Conservation (phyloP, 164 flowering plant species). For the Annona cherimola region DNA sequence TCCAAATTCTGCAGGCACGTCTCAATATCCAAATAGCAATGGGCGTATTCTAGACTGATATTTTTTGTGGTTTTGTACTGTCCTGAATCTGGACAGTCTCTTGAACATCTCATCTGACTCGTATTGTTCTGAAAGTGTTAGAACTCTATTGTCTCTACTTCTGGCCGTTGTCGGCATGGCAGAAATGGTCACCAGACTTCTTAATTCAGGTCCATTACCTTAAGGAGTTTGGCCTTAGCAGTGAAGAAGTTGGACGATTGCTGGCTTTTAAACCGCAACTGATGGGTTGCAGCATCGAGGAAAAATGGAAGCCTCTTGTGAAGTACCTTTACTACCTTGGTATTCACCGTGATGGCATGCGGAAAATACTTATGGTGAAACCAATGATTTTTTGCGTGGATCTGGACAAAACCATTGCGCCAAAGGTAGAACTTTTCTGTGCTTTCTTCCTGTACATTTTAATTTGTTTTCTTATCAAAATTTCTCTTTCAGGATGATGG, state of each 20-base stretch:
- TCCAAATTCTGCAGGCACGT: no score
- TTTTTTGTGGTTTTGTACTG: no score
- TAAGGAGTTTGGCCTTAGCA: constrained; percentile 71
- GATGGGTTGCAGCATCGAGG: constrained; percentile 87
- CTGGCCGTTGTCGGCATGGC: no score
- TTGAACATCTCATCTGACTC: no score
- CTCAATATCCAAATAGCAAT: no score
- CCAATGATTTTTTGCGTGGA: constrained; percentile 85
- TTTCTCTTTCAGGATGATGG: no score
- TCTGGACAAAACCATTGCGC: constrained; percentile 65
- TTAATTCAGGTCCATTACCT: constrained; percentile 62
- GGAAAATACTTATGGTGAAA: constrained; percentile 68
- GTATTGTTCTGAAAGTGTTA: no score
- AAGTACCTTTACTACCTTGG: constrained; percentile 88
- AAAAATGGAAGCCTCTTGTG: constrained; percentile 87
- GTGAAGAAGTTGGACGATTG: constrained; percentile 64
- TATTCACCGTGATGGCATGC: constrained; percentile 77
- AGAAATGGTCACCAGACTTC: neutral
- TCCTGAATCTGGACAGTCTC: no score
- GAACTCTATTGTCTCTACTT: no score
- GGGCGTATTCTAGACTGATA: no score
- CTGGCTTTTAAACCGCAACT: constrained; percentile 82
- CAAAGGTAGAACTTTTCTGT: constrained; percentile 55
- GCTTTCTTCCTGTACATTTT: no score
- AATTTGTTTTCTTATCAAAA: no score